Conservation (phyloP, 2,329 filamentous ascomycete species). For the Periconia sp. region DNA sequence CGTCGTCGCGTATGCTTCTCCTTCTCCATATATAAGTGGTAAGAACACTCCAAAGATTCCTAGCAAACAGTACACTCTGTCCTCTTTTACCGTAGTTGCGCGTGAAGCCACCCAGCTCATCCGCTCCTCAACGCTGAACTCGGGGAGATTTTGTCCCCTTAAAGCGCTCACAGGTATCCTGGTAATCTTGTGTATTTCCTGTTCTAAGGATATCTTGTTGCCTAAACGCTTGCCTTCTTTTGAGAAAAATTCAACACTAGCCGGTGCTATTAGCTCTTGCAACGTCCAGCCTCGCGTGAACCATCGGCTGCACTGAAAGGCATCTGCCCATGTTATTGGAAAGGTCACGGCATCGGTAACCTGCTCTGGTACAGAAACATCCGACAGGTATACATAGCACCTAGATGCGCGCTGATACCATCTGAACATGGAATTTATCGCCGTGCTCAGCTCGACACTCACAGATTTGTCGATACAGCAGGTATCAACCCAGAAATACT, state of each 20-base stretch:
- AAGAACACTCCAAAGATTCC: conserved; percentile 29
- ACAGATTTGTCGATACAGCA: conserved; percentile 10
- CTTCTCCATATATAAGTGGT: conserved; percentile 23
- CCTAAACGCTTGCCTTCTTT: conserved; percentile 9
- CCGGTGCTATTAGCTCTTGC: conserved; percentile 16
- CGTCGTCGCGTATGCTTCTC: conserved; percentile 19
- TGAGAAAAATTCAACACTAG: conserved; percentile 18
- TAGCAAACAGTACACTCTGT: conserved; percentile 30
- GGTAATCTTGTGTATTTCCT: conserved; percentile 10
- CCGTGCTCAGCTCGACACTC: neutral
- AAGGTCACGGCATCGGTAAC: neutral
- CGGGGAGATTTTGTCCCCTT: conserved; percentile 14
- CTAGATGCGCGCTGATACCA: neutral
- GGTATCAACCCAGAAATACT: no score
- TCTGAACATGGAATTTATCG: conserved; percentile 7
- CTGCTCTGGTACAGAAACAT: neutral
- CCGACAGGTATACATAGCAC: conserved; percentile 3
- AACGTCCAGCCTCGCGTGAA: conserved; percentile 6
- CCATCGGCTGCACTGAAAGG: conserved; percentile 4
- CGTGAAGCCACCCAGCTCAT: conserved; percentile 31
- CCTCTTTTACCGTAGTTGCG: conserved; percentile 26
- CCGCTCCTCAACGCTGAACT: conserved; percentile 23
- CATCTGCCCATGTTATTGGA: neutral
- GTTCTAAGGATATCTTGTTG: conserved; percentile 8
- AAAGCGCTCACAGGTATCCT: conserved; percentile 5